Base-by-base conservation (phyloP, 176 grass and related monocot genomes). In the Oryza coarctata region DNA sequence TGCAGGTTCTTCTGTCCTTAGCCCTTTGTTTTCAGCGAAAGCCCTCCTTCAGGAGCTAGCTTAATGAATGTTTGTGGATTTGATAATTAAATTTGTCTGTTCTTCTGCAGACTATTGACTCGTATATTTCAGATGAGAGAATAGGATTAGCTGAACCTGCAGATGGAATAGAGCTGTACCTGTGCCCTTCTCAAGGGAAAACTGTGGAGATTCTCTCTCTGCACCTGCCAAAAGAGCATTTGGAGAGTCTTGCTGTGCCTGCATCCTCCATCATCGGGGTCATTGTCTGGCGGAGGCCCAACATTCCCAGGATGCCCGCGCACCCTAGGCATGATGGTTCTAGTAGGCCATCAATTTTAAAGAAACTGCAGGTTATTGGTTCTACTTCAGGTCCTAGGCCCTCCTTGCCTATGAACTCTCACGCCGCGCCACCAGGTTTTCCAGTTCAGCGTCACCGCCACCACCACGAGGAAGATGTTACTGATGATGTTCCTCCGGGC, bases 141-240 rank as follows among this genome's bases (percentile, higher is more conserved):
- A 91, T 99, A 44, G 96, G 96, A 65, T 79, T 95, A 90, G 96
- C 93, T 26, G 96, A 94, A 57, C 93, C 91, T 80, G 88, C 73
- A 50, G 91, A 90, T 41, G 96, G 96, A 31, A 82, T 99, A 76
- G 96, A 99, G 87, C 64, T 99, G 62, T 99, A 99, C 89, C 52
- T 93, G 50, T 95, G 93, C 82, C 90, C 96, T 25, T 65, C 93
- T 31, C 91, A 90, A 68, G 82, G 87, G 63, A 99, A 89, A 77
- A 93, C 86, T 4, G 18, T 88, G 29, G 96, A 93, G 62, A 88
- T 94, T 43, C 87, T 99, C 3, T 86, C 84, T 5, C 85, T 44
- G 70, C 76, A 86, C 62, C 57, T 95, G 43, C 92, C 93, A 43
- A 93, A 95, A 38, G 93, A 98, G 68, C 87, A 95, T 18, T 78